Percentiles rank a stretch among this genome's conserved stretches.
phyloP scores from a whole-genome alignment of 2,329 filamentous ascomycete genomes.

The Penicillium olsonii region DNA sequence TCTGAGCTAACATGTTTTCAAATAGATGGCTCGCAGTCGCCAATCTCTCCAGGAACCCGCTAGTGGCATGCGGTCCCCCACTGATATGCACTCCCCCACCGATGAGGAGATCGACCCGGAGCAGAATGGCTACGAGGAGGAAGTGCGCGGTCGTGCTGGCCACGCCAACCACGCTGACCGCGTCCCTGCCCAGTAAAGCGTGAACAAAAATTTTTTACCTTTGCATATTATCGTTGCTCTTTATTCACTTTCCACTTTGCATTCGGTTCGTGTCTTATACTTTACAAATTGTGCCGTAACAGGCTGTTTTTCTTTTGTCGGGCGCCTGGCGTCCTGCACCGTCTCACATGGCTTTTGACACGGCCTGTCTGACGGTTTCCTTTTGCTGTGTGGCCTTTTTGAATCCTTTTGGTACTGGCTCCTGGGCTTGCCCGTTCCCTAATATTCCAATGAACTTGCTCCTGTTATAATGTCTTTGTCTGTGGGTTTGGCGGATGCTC shows the following conservation, averaged over 20 bases:
- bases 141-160: conserved; percentile 21
- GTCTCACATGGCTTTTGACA: not conserved
- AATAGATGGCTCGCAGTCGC: conserved; percentile 47
- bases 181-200: conserved; percentile 14
- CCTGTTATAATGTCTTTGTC: conserved; percentile 1
- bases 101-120: conserved; percentile 41
- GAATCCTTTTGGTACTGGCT: conserved; percentile 1
- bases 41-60: conserved; percentile 41
- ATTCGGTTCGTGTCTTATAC: conserved; percentile 27
- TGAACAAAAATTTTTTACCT: not conserved
- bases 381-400: not conserved
- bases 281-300: conserved; percentile 22
- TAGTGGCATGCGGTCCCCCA: conserved; percentile 41
- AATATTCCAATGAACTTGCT: conserved; percentile 14
- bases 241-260: conserved; percentile 16
- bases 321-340: conserved; percentile 17
- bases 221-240: conserved; percentile 9
- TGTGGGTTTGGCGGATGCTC: not conserved
- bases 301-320: conserved; percentile 19
- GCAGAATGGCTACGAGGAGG: conserved; percentile 25
- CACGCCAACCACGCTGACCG: conserved; percentile 17
- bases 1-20: conserved; percentile 8
- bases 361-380: not conserved
- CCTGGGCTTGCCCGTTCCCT: conserved; percentile 3
- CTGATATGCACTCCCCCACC: conserved; percentile 41